Evolutionary conservation across 2,329 filamentous ascomycete species (phyloP).

Genomic region (Colletotrichum lupini): DNA sequence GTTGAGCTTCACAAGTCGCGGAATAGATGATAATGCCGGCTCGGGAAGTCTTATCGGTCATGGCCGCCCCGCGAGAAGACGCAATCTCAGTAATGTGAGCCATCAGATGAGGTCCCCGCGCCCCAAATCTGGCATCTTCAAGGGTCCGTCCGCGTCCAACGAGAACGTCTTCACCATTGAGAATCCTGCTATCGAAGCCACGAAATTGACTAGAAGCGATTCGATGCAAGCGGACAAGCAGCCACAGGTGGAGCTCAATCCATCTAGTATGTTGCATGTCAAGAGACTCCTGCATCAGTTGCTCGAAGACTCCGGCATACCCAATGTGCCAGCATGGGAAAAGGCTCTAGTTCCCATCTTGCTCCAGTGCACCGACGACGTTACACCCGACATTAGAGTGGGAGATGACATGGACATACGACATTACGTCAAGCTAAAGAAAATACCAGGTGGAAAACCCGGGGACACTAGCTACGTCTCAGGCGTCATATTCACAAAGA

Average conservation of each 20-base stretch:
- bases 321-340: constrained; percentile 84
- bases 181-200: constrained; percentile 53
- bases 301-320: constrained; percentile 79
- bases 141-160: constrained; percentile 64
- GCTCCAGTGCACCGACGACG: constrained; percentile 90
- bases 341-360: constrained; percentile 91
- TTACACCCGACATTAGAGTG: constrained; percentile 88
- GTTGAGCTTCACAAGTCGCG: constrained; percentile 75
- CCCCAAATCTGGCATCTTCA: constrained; percentile 66
- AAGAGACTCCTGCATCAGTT: constrained; percentile 86
- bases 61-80: constrained; percentile 72
- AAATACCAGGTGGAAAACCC: constrained; percentile 89
- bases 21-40: constrained; percentile 72
- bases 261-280: constrained; percentile 88
- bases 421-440: constrained; percentile 97
- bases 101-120: constrained; percentile 80
- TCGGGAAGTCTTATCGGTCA: constrained; percentile 68
- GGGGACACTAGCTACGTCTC: constrained; percentile 97
- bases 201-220: constrained; percentile 77
- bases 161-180: constrained; percentile 63
- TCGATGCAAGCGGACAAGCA: constrained; percentile 82
- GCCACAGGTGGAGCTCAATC: constrained; percentile 85
- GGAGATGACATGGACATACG: constrained; percentile 97
- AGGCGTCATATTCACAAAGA: constrained; percentile 97
- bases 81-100: constrained; percentile 88